Percentiles rank a stretch among this genome's conserved stretches.
Evolutionary conservation across 2,329 filamentous ascomycete genomes (phyloP).

Genomic region (Whalleya microplaca): DNA sequence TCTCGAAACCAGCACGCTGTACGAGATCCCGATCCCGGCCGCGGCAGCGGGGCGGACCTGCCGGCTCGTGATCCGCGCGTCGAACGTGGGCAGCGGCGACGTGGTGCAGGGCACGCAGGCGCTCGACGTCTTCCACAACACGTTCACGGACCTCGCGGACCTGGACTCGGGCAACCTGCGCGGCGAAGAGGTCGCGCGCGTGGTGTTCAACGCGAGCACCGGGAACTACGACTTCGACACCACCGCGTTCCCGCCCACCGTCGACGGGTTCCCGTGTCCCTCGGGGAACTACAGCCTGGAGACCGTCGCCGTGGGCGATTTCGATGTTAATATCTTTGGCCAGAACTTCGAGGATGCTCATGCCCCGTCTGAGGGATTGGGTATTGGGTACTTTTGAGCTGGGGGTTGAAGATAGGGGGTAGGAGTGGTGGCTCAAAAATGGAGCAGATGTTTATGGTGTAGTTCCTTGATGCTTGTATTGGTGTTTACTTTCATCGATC

Average conservation of each 20-base stretch:
- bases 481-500: too few species aligned
- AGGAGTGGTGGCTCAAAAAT: too few species aligned
- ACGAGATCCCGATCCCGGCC: slow-evolving; percentile 33
- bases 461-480: too few species aligned
- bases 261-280: slow-evolving; percentile 32
- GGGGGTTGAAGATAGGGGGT: too few species aligned
- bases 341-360: slow-evolving; percentile 25
- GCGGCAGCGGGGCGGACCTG: slow-evolving; percentile 29
- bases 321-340: slow-evolving; percentile 25
- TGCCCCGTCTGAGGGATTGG: slow-evolving; percentile 30
- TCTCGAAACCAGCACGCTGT: slow-evolving; percentile 34
- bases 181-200: slow-evolving; percentile 27
- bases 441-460: too few species aligned
- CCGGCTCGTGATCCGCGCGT: slow-evolving; percentile 29
- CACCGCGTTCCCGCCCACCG: slow-evolving; percentile 20
- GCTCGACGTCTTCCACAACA: slow-evolving; percentile 34
- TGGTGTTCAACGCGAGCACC: slow-evolving; percentile 24
- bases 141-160: slow-evolving; percentile 26
- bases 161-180: slow-evolving; percentile 31
- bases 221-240: slow-evolving; percentile 30
- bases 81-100: slow-evolving; percentile 12
- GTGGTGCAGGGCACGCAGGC: slow-evolving; percentile 15
- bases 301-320: slow-evolving; percentile 29
- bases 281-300: slow-evolving; percentile 26
- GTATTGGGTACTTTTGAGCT: slow-evolving; percentile 13